Evolutionary conservation across 306 rosid species (phyloP).

Genomic region (Dryas octopetala): DNA sequence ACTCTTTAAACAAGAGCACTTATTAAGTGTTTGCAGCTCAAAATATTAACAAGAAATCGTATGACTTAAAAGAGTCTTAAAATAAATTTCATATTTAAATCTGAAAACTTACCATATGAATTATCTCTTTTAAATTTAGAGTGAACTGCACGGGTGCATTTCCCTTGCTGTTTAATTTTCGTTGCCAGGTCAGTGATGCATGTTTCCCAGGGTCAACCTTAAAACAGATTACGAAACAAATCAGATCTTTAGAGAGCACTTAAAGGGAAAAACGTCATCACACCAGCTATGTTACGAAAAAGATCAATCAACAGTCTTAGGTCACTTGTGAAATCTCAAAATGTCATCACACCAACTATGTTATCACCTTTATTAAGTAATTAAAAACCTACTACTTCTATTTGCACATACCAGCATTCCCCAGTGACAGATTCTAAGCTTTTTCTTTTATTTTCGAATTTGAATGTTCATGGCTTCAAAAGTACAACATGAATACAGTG

Average conservation of each 20-base stretch:
- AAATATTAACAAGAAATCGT: neutral
- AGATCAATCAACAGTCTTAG: neutral
- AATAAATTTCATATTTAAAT: neutral
- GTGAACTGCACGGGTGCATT: constrained; percentile 33
- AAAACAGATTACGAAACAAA: constrained; percentile 13
- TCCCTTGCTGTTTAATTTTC: constrained; percentile 53
- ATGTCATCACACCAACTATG: neutral
- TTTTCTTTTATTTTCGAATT: neutral
- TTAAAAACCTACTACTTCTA: neutral
- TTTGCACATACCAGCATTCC: constrained; percentile 14
- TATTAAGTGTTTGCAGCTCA: neutral
- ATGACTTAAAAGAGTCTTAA: neutral
- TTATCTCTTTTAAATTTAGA: constrained; percentile 52
- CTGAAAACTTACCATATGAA: constrained; percentile 61
- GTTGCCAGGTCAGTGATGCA: constrained; percentile 73
- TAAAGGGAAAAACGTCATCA: neutral
- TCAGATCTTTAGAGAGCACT: constrained; percentile 4
- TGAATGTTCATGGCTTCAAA: neutral
- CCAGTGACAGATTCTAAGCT: neutral
- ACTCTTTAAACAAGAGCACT: neutral
- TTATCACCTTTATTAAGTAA: neutral
- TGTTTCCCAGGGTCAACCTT: constrained; percentile 67
- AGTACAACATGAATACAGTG: neutral
- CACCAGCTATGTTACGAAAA: neutral
- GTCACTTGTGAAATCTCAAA: constrained; percentile 3